Evolutionary conservation across 306 rosid genomes (phyloP), one percentile per base, ranked within the genome.

Genomic region (Quillaja saponaria): DNA sequence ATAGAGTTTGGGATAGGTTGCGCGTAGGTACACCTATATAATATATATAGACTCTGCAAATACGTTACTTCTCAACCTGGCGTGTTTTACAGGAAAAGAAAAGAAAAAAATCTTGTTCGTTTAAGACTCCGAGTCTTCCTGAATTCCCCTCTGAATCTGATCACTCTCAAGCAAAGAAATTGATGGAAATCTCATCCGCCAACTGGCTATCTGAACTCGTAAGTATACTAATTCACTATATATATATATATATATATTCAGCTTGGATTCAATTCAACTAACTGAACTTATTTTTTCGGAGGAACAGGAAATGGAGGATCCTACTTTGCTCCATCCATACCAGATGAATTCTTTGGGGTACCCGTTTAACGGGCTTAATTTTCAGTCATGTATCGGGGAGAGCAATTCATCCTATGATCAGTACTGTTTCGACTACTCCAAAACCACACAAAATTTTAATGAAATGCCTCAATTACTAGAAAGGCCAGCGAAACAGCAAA

Each of bases 251-350:
- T n/a, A n/a, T n/a, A n/a, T n/a, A n/a, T n/a, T n/a, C n/a, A n/a
- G n/a, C n/a, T n/a, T n/a, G n/a, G n/a, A n/a, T n/a, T n/a, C n/a
- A n/a, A n/a, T n/a, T n/a, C n/a, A n/a, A n/a, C n/a, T n/a, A n/a
- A n/a, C n/a, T n/a, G n/a, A n/a, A n/a, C n/a, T n/a, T n/a, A n/a
- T n/a, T n/a, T n/a, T n/a, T n/a, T n/a, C n/a, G n/a, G n/a, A n/a
- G n/a, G n/a, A n/a, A 45, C 70, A 76, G 80, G 76, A 42, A 47
- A 39, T 74, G 67, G 77, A 69, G 49, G 74, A 74, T 53, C 18
- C 49, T 4, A 13, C 6, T 1, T 49, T 71, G 5, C 60, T 73
- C 33, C 55, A 69, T 14, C 67, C 69, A 17, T 79, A 74, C 68
- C 64, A 62, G 0, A 55, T 61, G 71, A 74, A 79, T 37, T 69